Conservation (phyloP, 1,284 basidiomycete species). For the Vanrija humicola region DNA sequence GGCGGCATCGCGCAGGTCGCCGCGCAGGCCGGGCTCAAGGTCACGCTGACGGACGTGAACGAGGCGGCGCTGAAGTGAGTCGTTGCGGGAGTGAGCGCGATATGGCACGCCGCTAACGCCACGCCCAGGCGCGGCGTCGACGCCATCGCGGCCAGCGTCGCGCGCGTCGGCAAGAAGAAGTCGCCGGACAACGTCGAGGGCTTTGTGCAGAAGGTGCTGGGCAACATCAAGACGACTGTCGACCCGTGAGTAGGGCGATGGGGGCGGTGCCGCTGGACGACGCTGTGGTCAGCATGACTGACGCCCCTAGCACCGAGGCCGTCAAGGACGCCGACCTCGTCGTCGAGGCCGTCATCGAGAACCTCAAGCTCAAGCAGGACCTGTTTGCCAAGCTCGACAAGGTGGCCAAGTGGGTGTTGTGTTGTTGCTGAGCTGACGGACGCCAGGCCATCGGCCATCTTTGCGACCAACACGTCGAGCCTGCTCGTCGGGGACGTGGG, state of each 20-base stretch:
- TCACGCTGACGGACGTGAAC: slow-evolving; percentile 48
- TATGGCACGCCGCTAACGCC: slow-evolving; percentile 12
- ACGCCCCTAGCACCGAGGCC: slow-evolving; percentile 45
- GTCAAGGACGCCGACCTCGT: slow-evolving; percentile 55
- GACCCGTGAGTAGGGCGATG: slow-evolving; percentile 42
- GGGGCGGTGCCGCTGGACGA: background rate
- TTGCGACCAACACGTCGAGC: slow-evolving; percentile 56
- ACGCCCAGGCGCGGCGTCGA: slow-evolving; percentile 51
- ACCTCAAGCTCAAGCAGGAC: slow-evolving; percentile 55
- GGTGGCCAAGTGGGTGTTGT: slow-evolving; percentile 40
- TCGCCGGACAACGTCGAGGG: slow-evolving; percentile 50
- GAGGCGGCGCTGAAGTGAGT: slow-evolving; percentile 43
- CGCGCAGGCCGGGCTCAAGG: slow-evolving; percentile 51
- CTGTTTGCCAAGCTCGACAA: slow-evolving; percentile 55
- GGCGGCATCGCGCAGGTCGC: slow-evolving; percentile 54
- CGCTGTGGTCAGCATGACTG: too few species aligned
- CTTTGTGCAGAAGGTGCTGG: slow-evolving; percentile 45
- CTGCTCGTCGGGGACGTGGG: slow-evolving; percentile 55
- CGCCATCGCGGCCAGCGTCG: slow-evolving; percentile 55
- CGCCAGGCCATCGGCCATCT: slow-evolving; percentile 41
- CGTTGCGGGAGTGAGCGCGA: background rate
- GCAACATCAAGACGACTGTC: slow-evolving; percentile 53
- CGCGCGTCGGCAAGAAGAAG: slow-evolving; percentile 53
- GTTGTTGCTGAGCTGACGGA: too few species aligned
- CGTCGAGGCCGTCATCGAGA: slow-evolving; percentile 59